Conservation (phyloP, 2,329 filamentous ascomycete species). For the Alternaria gaisen region DNA sequence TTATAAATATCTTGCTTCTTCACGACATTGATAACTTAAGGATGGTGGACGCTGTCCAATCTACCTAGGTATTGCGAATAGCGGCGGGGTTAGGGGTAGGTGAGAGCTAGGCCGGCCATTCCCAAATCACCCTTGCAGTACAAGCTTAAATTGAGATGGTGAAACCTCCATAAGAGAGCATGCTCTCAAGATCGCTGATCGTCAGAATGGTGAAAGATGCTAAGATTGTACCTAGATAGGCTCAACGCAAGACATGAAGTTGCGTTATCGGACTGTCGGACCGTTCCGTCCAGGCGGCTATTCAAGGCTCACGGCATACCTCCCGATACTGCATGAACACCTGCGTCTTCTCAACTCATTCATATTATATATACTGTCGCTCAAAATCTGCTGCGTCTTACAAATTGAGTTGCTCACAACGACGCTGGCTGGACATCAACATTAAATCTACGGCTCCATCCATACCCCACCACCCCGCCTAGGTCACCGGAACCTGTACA, state of each 20-base stretch:
- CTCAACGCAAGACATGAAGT: background rate
- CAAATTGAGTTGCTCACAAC: background rate
- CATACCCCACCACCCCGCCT: background rate
- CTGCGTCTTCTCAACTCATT: background rate
- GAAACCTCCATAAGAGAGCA: background rate
- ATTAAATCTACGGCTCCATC: background rate
- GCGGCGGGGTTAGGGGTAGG: background rate
- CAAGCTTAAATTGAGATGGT: background rate
- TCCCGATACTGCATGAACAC: slow-evolving; percentile 16
- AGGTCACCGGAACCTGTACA: background rate
- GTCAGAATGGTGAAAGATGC: background rate
- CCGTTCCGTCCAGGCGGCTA: slow-evolving; percentile 13
- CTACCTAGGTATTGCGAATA: background rate
- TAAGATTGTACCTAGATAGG: background rate
- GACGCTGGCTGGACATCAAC: background rate
- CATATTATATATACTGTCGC: background rate
- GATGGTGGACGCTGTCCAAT: background rate
- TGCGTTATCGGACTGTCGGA: slow-evolving; percentile 10
- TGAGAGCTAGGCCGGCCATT: background rate
- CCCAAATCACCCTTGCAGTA: background rate
- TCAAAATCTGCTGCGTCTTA: background rate
- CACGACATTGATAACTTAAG: no score
- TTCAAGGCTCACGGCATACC: slow-evolving; percentile 17
- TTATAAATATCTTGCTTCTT: no score
- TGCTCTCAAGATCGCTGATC: background rate